phyloP scores from a whole-genome alignment of 495 filamentous ascomycete genomes.

The Trichoderma reesei region DNA sequence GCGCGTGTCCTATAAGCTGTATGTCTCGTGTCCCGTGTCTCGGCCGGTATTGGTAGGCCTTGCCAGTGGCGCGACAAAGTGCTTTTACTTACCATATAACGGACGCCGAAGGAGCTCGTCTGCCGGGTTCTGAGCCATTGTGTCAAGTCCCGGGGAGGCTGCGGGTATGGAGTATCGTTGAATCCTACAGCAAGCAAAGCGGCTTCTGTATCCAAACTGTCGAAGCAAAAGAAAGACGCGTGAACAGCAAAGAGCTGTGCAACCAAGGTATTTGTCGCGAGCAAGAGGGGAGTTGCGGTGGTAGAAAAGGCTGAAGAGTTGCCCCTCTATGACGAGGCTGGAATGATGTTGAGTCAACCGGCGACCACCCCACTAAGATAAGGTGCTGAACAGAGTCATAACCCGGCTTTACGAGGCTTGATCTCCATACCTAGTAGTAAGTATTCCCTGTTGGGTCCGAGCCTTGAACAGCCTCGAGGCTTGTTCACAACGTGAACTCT shows the following conservation, averaged over 20 bases:
- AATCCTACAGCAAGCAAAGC: no score
- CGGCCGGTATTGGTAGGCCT: background rate
- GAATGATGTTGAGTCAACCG: background rate
- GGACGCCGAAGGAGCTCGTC: constrained; percentile 33
- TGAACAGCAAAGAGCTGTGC: background rate
- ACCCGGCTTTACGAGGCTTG: no score
- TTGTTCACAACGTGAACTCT: no score
- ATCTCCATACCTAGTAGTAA: no score
- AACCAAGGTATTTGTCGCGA: background rate
- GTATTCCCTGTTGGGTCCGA: no score
- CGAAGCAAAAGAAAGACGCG: background rate
- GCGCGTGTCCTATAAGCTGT: no score
- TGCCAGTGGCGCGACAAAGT: background rate
- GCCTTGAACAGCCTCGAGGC: no score
- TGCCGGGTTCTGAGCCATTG: constrained; percentile 23
- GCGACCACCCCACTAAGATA: background rate
- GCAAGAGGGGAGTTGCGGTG: background rate
- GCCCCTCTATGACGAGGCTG: background rate
- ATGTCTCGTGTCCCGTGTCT: no score
- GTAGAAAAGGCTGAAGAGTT: background rate
- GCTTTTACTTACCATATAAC: constrained; percentile 22
- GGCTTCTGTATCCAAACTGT: background rate
- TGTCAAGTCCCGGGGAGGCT: no score
- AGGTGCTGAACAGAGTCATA: no score
- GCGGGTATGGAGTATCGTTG: background rate